Evolutionary conservation across 495 filamentous ascomycete species (phyloP), one percentile per base, ranked within the genome.

Genomic region (Astrothelium macrocarpum): DNA sequence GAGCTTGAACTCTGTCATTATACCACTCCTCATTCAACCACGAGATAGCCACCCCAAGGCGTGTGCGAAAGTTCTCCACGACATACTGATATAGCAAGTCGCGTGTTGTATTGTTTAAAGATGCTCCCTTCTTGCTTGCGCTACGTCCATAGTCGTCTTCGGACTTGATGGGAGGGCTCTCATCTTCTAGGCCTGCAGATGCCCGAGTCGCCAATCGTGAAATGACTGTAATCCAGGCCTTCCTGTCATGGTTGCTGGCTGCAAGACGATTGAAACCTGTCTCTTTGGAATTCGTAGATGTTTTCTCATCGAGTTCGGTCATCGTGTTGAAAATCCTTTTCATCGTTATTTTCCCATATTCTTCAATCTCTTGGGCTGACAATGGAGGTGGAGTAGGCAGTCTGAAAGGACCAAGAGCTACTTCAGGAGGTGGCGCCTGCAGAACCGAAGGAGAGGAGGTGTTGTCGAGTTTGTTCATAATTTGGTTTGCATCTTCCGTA

Each of bases 11-110:
- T 43, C 83, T 83, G 72, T 96, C 95, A 71, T 90, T 94, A 76
- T 95, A 97, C 93, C 93, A 99, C 75, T 99, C 94, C 74, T 99
- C 94, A 69, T 87, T 92, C 29, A 97, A 79, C 94, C 94, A 99
- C 20, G 85, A 82, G 61, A 96, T 87, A 1, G 90, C 92, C 39
- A 91, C 81, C 62, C 90, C 91, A 62, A 97, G 89, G 26, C 93
- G 85, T 43, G 82, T 84, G 36, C 91, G 83, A 75, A 95, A 99
- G 74, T 99, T 94, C 63, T 91, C 89, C 26, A 96, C 79, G 45
- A 97, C 82, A 74, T 93, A 96, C 25, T 80, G 80, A 75, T 87
- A 92, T 5, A 98, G 78, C 18, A 81, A 81, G 67, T 96, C 88
- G 23, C 94, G 84, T 61, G 97, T 90, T 1, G 79, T 75, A 67